A percentile compares a stretch with the other conserved stretches of the same genome.
Conservation (phyloP, 179 eudicot genomes). For the Heliamphora pulchella region DNA sequence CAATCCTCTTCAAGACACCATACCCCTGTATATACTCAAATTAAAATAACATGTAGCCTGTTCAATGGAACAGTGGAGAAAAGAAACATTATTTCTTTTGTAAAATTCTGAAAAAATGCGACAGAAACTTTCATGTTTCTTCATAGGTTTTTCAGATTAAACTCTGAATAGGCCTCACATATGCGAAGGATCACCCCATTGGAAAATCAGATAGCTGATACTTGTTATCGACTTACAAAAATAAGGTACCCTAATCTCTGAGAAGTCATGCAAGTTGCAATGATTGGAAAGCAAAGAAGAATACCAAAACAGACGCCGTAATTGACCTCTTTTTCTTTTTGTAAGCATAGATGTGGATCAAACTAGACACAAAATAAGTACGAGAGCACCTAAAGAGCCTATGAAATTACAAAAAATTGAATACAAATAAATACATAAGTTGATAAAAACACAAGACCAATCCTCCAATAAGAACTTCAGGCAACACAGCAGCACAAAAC, state of each 20-base stretch:
- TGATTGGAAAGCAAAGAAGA: neutral
- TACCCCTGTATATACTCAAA: slow-evolving; percentile 54
- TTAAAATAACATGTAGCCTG: neutral
- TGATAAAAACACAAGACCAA: neutral
- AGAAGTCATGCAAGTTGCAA: slow-evolving; percentile 7
- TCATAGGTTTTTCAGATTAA: neutral
- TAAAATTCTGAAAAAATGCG: neutral
- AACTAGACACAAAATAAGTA: neutral
- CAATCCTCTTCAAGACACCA: slow-evolving; percentile 77
- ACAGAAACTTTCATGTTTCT: neutral
- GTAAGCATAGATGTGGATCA: neutral
- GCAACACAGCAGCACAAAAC: neutral
- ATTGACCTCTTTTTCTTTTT: neutral
- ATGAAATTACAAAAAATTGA: neutral
- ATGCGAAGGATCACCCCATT: too few relatives aligned
- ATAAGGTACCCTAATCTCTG: neutral
- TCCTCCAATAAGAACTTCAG: neutral
- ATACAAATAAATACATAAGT: neutral
- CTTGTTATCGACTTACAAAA: too few relatives aligned
- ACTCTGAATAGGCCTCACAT: too few relatives aligned
- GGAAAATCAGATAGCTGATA: too few relatives aligned
- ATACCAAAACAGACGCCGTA: neutral
- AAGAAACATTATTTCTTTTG: neutral
- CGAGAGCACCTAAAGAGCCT: neutral
- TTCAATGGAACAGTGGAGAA: slow-evolving; percentile 8